Evolutionary conservation across 2,329 filamentous ascomycete genomes (phyloP), one percentile per base, ranked within the genome.

Genomic region (Aspergillus brasiliensis): DNA sequence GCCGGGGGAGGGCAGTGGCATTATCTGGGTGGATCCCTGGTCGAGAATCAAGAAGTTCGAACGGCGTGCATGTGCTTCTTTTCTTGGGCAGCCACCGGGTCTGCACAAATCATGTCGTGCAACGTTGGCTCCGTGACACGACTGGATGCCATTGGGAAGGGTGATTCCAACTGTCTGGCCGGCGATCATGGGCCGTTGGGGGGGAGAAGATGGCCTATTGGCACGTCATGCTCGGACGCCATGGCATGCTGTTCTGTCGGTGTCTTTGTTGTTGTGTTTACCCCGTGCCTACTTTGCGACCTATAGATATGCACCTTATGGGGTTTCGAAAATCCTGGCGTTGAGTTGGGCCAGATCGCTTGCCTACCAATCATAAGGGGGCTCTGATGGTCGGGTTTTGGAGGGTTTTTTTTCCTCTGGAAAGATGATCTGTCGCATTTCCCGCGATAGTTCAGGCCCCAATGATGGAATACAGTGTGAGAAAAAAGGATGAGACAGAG

Each of bases 61-160:
- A 44, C 52, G 58, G 57, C 40, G 48, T 57, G 62, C 58, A 59
- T 61, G 51, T 56, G 56, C 52, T 60, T 63, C 58, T 62, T 63
- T 60, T 63, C n/a, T 68, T 67, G 67, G 66, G 66, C 66, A 68
- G 62, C 67, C 62, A 69, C 62, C 51, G 49, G 62, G 58, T 60
- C 61, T 64, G 64, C 61, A 62, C 64, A 65, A 64, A 65, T 62
- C 64, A 62, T 60, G 64, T 57, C 21, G 66, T 67, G 66, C 62
- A 62, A 67, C 62, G 58, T 67, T 60, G 60, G 42, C 57, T 47
- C 59, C 60, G 53, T 57, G 58, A 63, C 58, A 58, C 52, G 47
- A 62, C 56, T 53, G 58, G 57, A 48, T 51, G 47, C 57, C 59
- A 59, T 59, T 53, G 53, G 38, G 61, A 58, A 61, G 54, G 54